Conservation (phyloP, 139 green algal species). For the Volvox africanus region DNA sequence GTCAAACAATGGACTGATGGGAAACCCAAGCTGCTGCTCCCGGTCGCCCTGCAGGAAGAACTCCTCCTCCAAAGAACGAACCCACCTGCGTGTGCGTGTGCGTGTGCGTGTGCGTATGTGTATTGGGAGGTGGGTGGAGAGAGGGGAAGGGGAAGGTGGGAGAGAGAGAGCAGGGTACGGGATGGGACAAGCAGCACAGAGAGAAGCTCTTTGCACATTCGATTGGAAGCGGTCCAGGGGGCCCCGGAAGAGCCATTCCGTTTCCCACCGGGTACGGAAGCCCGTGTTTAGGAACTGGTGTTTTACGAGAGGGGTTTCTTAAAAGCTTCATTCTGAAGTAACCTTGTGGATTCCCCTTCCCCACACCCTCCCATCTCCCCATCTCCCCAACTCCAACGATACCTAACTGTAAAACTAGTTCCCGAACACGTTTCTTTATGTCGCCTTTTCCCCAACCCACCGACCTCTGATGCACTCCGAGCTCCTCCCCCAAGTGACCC, state of each 20-base stretch:
- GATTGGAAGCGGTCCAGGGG: too few species aligned
- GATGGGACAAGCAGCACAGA: background rate
- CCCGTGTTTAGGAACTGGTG: background rate
- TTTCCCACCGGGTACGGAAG: too few species aligned
- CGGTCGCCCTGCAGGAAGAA: constrained; percentile 64
- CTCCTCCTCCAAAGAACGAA: constrained; percentile 41
- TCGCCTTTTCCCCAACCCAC: background rate
- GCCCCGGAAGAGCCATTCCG: too few species aligned
- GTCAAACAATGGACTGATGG: constrained; percentile 67
- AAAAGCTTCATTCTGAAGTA: background rate
- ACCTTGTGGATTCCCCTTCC: background rate
- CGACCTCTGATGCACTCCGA: constrained; percentile 14
- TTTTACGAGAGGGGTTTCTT: background rate
- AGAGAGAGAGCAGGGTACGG: background rate
- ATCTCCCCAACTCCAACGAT: background rate
- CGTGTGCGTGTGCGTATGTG: background rate
- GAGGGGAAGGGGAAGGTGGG: background rate
- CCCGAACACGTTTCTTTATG: too few species aligned
- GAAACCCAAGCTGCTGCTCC: constrained; percentile 49
- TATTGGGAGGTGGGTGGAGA: background rate
- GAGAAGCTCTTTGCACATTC: too few species aligned
- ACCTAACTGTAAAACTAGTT: too few species aligned
- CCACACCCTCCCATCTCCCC: background rate
- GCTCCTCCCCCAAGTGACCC: constrained; percentile 8
- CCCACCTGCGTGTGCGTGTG: constrained; percentile 34